These are phyloP conservation scores for Blastobotrys malaysiensis DNA, from an alignment of 1,139 yeast genomes.

Conservation along the genomic window DNA sequence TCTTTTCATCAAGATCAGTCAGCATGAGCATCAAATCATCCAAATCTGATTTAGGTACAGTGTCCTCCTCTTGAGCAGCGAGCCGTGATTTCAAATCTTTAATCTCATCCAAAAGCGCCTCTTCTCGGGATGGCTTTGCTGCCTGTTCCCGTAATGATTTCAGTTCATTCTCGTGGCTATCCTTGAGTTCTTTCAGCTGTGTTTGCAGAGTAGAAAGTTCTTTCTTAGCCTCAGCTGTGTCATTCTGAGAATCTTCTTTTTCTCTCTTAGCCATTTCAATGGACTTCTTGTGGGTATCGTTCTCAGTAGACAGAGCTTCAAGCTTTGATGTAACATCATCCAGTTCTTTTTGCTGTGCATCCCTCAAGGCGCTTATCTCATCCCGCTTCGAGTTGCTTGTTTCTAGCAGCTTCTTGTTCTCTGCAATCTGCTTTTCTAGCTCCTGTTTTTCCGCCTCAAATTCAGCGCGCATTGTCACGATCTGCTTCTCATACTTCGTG, in stretches of 20 bases:
- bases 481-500: conserved; percentile 1
- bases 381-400: background rate
- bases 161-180: conserved; percentile 8
- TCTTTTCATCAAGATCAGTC: conserved; percentile 68
- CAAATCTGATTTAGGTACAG: conserved; percentile 55
- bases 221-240: conserved; percentile 8
- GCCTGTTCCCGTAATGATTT: conserved; percentile 7
- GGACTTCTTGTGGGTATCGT: conserved; percentile 3
- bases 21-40: conserved; percentile 74
- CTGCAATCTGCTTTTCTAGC: conserved; percentile 9
- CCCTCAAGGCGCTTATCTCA: conserved; percentile 1
- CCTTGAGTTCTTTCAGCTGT: conserved; percentile 14
- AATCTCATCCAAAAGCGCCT: conserved; percentile 1
- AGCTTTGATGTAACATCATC: conserved; percentile 2
- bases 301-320: conserved; percentile 2
- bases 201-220: conserved; percentile 13
- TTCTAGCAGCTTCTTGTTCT: background rate
- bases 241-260: conserved; percentile 1
- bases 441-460: conserved; percentile 6
- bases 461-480: conserved; percentile 8
- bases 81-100: conserved; percentile 6
- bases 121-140: background rate
- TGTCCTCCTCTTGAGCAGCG: conserved; percentile 18
- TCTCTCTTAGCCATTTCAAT: conserved; percentile 3
- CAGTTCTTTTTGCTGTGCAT: background rate